Conservation (phyloP, 2,329 filamentous ascomycete species). For the Diaporthe ampelina region DNA sequence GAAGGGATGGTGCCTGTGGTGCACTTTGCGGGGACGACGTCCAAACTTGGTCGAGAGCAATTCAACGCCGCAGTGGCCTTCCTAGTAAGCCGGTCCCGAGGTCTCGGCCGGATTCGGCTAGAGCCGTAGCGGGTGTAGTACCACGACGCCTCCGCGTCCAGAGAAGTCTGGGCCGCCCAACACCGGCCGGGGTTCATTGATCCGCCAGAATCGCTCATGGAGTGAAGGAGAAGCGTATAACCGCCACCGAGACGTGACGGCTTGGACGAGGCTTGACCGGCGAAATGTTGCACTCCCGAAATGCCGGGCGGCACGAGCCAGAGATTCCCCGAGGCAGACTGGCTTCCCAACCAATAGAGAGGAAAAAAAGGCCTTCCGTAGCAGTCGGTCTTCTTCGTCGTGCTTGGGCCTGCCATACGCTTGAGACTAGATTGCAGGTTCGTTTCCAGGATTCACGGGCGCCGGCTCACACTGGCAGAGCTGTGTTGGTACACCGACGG, state of each 20-base stretch:
- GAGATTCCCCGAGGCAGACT: not conserved
- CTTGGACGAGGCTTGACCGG: not conserved
- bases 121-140: constrained; percentile 7
- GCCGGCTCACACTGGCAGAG: constrained; percentile 20
- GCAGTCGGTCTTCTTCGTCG: not conserved
- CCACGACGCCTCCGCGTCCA: constrained; percentile 12
- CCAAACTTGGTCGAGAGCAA: not conserved
- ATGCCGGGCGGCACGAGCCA: not conserved
- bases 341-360: too few relatives aligned
- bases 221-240: not conserved
- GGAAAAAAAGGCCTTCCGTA: not conserved
- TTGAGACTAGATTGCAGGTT: not conserved
- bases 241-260: not conserved
- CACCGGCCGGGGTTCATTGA: not conserved
- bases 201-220: not conserved
- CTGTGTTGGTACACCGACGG: not conserved
- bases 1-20: constrained; percentile 1
- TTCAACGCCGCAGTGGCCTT: constrained; percentile 5
- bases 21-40: not conserved
- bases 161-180: not conserved
- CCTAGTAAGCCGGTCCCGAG: constrained; percentile 2
- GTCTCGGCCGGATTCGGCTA: constrained; percentile 8
- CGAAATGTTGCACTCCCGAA: not conserved
- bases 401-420: not conserved
- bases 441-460: not conserved